Conservation (phyloP, 2,329 filamentous ascomycete species). For the Curvularia eragrostidis region DNA sequence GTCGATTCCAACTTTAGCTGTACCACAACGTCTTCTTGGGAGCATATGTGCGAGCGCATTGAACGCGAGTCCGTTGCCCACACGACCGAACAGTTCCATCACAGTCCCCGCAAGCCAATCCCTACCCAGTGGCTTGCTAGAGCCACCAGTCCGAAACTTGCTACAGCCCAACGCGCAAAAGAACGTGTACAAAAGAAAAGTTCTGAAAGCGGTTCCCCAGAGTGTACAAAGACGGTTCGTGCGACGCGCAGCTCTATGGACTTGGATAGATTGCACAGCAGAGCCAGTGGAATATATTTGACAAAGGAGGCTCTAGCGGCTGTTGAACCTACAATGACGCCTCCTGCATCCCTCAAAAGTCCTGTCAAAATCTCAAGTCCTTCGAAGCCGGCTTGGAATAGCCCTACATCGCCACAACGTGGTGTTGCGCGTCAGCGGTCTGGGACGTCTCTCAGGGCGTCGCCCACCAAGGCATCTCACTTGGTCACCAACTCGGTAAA, state of each 20-base stretch:
- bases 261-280: slow-evolving; percentile 15
- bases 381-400: slow-evolving; percentile 29
- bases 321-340: slow-evolving; percentile 29
- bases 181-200: slow-evolving; percentile 30
- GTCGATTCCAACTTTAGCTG: slow-evolving; percentile 8
- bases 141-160: slow-evolving; percentile 23
- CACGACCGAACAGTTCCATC: neutral
- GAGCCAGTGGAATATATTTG: slow-evolving; percentile 31
- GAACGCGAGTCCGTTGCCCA: slow-evolving; percentile 2
- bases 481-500: slow-evolving; percentile 1
- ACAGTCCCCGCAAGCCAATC: slow-evolving; percentile 38
- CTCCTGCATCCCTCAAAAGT: slow-evolving; percentile 16
- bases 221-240: slow-evolving; percentile 26
- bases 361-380: slow-evolving; percentile 22
- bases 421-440: slow-evolving; percentile 19
- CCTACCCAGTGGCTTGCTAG: slow-evolving; percentile 35
- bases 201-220: slow-evolving; percentile 18
- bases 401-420: slow-evolving; percentile 26
- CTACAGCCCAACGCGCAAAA: slow-evolving; percentile 34
- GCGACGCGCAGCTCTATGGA: slow-evolving; percentile 28
- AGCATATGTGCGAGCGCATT: neutral
- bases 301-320: slow-evolving; percentile 39
- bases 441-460: slow-evolving; percentile 24
- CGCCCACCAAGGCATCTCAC: slow-evolving; percentile 22
- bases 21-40: slow-evolving; percentile 16